Conservation (phyloP, 129 eudicot genomes). For the Chrysanthemum makinoi region DNA sequence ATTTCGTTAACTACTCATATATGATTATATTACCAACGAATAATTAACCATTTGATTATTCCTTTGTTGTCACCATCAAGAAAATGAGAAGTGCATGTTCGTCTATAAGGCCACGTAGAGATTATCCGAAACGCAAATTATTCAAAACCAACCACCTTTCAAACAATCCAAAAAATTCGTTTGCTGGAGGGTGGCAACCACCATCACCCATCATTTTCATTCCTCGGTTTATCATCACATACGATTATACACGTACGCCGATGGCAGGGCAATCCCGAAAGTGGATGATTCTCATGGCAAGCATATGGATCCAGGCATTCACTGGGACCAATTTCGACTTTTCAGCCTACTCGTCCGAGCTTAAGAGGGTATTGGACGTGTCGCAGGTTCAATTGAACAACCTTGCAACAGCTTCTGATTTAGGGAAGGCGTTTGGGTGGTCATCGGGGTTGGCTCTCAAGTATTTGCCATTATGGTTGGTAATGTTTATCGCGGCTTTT, state of each 20-base stretch:
- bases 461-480: conserved; percentile 67
- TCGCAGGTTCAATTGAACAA: conserved; percentile 76
- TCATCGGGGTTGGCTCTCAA: conserved; percentile 77
- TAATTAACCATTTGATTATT: too few species aligned
- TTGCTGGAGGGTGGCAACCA: conserved; percentile 20
- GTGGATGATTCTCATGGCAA: conserved; percentile 82
- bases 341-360: conserved; percentile 81
- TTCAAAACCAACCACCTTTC: conserved; percentile 20
- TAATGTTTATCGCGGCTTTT: conserved; percentile 65
- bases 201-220: not conserved
- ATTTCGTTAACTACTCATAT: too few species aligned
- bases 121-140: conserved; percentile 15
- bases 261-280: conserved; percentile 71
- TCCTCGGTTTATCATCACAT: not conserved
- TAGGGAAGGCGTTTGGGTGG: conserved; percentile 89
- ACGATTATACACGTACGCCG: not conserved
- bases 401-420: conserved; percentile 79
- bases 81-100: too few species aligned
- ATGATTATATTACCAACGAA: too few species aligned
- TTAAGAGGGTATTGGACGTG: conserved; percentile 57
- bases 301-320: conserved; percentile 84
- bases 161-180: not conserved
- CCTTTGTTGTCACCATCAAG: too few species aligned
- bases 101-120: conserved; percentile 31
- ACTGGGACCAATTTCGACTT: conserved; percentile 92